Percentiles rank a stretch among this genome's conserved stretches.
phyloP scores from a whole-genome alignment of 179 eudicot genomes.

The Pouteria campechiana region DNA sequence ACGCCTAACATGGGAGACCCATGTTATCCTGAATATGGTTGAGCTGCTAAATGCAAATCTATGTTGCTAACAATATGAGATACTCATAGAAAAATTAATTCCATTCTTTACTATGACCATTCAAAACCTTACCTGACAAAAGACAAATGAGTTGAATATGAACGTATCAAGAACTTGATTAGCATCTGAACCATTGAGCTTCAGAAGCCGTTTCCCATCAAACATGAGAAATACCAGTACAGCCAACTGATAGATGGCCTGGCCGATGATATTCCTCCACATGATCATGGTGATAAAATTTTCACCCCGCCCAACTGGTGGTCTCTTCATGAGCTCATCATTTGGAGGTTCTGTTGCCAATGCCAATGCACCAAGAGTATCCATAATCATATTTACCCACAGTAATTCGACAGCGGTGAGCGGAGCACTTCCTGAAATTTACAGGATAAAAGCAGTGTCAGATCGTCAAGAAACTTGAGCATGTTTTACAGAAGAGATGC shows the following conservation, averaged over 20 bases:
- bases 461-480: background rate
- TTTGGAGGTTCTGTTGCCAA: conserved; percentile 87
- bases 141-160: conserved; percentile 83
- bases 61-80: too few relatives aligned
- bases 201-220: conserved; percentile 38
- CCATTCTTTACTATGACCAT: too few relatives aligned
- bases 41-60: too few relatives aligned
- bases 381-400: conserved; percentile 98
- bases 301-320: conserved; percentile 53
- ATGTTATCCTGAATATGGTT: too few relatives aligned
- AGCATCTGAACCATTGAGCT: conserved; percentile 39
- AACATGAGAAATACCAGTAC: conserved; percentile 46
- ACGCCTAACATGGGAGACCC: too few relatives aligned
- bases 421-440: conserved; percentile 67
- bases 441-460: background rate
- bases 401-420: conserved; percentile 83
- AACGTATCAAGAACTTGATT: conserved; percentile 47
- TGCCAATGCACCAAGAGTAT: conserved; percentile 85
- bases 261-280: conserved; percentile 88
- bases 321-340: conserved; percentile 61
- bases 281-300: conserved; percentile 53
- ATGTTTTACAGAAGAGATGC: background rate
- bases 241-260: conserved; percentile 58
- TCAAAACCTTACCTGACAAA: conserved; percentile 56
- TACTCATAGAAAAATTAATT: too few relatives aligned